Conservation (phyloP, 257 asterid genomes). For the Asclepias syriaca region DNA sequence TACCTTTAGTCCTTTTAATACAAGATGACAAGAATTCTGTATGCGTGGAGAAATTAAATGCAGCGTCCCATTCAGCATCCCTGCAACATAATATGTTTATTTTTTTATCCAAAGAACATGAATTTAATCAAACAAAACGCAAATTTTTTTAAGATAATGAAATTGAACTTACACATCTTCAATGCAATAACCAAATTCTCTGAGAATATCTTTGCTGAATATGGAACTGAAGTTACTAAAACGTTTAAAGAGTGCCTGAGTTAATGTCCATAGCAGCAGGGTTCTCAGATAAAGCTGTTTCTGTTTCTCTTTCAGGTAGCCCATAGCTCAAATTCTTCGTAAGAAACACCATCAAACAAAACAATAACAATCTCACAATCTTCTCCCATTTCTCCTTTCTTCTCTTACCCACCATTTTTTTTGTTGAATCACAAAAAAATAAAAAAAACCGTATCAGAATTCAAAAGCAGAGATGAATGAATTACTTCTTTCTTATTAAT, state of each 20-base stretch:
- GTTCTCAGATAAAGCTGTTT: conserved; percentile 1
- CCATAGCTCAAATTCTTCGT: conserved; percentile 5
- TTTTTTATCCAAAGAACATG: too few relatives aligned
- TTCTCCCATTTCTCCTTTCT: background rate
- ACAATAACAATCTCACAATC: background rate
- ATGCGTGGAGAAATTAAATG: conserved; percentile 72
- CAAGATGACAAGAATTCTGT: conserved; percentile 58
- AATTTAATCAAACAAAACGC: too few relatives aligned
- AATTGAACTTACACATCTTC: conserved; percentile 47
- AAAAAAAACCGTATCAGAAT: background rate
- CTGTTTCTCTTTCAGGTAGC: background rate
- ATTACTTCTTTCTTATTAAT: too few relatives aligned
- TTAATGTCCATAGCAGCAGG: conserved; percentile 42
- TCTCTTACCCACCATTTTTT: conserved; percentile 2
- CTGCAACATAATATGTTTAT: conserved; percentile 23
- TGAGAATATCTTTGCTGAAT: conserved; percentile 42
- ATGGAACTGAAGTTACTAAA: conserved; percentile 55
- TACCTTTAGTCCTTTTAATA: conserved; percentile 47
- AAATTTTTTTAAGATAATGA: too few relatives aligned
- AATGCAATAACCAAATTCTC: conserved; percentile 60
- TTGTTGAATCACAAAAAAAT: too few relatives aligned
- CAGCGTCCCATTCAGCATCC: conserved; percentile 76
- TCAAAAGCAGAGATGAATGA: background rate
- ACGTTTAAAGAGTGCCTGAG: conserved; percentile 42
- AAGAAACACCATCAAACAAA: background rate